These are phyloP conservation scores for Mortierella claussenii DNA, from an alignment of 192 early-diverging fungal genomes.

Conservation along the genomic window DNA sequence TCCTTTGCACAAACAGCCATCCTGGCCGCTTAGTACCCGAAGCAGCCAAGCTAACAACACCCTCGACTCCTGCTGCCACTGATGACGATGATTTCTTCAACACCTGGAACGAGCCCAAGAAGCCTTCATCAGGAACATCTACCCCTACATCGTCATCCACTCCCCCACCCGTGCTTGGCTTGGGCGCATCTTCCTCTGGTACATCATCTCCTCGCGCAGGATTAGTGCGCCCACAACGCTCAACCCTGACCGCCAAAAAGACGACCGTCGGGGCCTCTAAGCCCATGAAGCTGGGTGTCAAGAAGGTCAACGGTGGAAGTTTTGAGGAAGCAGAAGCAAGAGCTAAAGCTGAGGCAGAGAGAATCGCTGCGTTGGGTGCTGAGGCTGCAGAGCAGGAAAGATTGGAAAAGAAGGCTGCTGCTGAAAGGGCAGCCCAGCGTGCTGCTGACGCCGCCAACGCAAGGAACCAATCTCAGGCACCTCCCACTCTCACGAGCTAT, in stretches of 20 bases:
- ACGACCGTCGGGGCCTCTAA: conserved; percentile 86
- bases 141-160: conserved; percentile 47
- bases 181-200: conserved; percentile 13
- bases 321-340: conserved; percentile 94
- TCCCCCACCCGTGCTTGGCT: conserved; percentile 25
- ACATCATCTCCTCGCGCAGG: conserved; percentile 52
- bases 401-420: conserved; percentile 46
- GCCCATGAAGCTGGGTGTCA: conserved; percentile 86
- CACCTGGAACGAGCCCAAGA: conserved; percentile 65
- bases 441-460: conserved; percentile 26
- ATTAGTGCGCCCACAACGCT: conserved; percentile 43
- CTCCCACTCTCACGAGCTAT: conserved; percentile 44
- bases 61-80: conserved; percentile 21
- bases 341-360: conserved; percentile 88
- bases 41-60: conserved; percentile 25
- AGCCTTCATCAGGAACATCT: conserved; percentile 41
- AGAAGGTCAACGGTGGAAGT: conserved; percentile 83
- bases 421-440: conserved; percentile 33
- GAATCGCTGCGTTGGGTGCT: conserved; percentile 47
- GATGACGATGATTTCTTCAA: conserved; percentile 74
- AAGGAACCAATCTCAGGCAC: conserved; percentile 27
- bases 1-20: conserved; percentile 9
- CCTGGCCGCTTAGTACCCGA: conserved; percentile 42
- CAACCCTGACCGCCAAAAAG: conserved; percentile 54
- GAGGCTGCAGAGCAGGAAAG: conserved; percentile 49